Base-by-base conservation (phyloP, 345 rosid species). In the Syzygium aromaticum region DNA sequence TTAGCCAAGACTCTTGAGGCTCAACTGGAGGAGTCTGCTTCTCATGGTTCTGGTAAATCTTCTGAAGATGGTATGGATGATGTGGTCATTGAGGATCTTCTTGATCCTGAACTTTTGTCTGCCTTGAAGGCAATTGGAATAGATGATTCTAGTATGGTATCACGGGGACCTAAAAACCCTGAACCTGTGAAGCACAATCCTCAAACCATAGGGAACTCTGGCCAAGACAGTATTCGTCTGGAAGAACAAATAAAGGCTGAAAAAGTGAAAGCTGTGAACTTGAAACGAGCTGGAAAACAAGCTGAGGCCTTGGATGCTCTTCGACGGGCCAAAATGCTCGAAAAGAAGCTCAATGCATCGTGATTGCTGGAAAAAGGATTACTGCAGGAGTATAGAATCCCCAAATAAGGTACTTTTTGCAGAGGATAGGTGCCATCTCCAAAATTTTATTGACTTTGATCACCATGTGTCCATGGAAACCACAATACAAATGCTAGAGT, bases 251-350 rank as follows among this genome's bases (percentile, higher is more conserved):
- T 96, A 51, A 95, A 93, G 93, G 93, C 94, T 9, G 98, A 95
- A 90, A 98, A 95, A 89, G 87, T 93, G 9, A 95, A 96, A 92
- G 97, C 98, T 30, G 90, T 95, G 80, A 95, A 89, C 86, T 86
- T 96, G 88, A 98, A 93, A 89, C 95, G 96, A 46, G 89, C 96
- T 63, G 99, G 99, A 89, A 95, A 96, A 91, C 99, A 98, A 94
- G 91, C 93, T 1, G 99, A 96, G 90, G 99, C 99, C 54, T 89
- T 95, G 91, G 98, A 95, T 87, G 96, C 99, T 52, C 93, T 98
- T 86, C 94, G 97, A 38, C 94, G 91, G 82, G 96, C 98, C 16
- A 98, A 95, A 89, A 82, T 92, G 51, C 94, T 90, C 25, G 98
- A 95, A 89, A 95, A 94, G 93, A 95, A 94, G 91, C 92, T 96